A percentile compares a stretch with the other conserved stretches of the same genome.
phyloP scores from a whole-genome alignment of 257 asterid species.

The Haberlea rhodopensis region DNA sequence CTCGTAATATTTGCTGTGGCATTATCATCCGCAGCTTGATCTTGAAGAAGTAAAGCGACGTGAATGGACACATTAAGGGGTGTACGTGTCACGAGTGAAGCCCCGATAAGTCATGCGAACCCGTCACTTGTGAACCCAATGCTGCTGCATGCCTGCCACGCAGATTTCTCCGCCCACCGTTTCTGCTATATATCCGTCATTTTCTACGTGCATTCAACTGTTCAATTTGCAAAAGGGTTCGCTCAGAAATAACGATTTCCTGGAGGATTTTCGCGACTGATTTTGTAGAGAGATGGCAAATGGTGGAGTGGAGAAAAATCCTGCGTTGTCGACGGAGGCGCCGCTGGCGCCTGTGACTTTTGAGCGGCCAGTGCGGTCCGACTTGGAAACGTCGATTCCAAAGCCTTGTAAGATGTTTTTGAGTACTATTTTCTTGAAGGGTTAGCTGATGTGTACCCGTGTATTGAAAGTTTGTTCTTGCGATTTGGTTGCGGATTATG shows the following conservation, averaged over 20 bases:
- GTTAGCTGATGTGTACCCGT: neutral
- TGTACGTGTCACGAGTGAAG: conserved; percentile 22
- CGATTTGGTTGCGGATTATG: neutral
- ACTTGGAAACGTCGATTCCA: conserved; percentile 64
- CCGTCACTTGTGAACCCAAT: conserved; percentile 18
- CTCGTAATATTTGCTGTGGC: too few species aligned
- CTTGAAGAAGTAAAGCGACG: too few species aligned
- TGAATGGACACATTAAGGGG: too few species aligned
- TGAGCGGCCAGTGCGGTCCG: conserved; percentile 57
- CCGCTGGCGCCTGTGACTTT: conserved; percentile 75
- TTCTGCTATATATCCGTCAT: neutral
- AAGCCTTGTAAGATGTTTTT: conserved; percentile 67
- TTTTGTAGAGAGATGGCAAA: conserved; percentile 23
- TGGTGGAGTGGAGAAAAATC: conserved; percentile 40
- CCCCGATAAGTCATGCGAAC: neutral
- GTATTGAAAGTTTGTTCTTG: neutral
- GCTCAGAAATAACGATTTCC: neutral
- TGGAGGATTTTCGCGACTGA: neutral
- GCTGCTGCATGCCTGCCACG: conserved; percentile 41
- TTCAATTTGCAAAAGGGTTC: conserved; percentile 1
- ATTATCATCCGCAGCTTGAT: too few species aligned
- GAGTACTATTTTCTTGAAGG: neutral
- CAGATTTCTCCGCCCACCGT: conserved; percentile 16
- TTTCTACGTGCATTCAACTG: neutral
- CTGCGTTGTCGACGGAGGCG: conserved; percentile 59